phyloP scores from a whole-genome alignment of 805 yeast genomes.

The Candida nitratophila region DNA sequence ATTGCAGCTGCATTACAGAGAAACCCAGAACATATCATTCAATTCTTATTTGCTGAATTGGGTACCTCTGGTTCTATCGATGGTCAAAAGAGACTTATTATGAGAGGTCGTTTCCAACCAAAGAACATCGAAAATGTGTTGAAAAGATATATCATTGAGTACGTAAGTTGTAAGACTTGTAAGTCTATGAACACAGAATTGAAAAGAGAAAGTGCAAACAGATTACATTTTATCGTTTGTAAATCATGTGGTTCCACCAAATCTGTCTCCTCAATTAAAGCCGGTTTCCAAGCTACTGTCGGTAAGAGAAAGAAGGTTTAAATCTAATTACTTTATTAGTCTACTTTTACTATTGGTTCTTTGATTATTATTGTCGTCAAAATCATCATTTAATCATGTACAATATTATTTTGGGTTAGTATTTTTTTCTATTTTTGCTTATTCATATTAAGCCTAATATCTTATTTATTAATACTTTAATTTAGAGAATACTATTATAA shows the following conservation, averaged over 20 bases:
- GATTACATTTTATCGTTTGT: conserved; percentile 96
- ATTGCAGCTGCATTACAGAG: conserved; percentile 92
- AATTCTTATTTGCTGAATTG: conserved; percentile 93
- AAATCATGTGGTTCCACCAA: conserved; percentile 97
- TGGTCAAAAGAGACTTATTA: conserved; percentile 93
- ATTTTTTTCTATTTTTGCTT: background rate
- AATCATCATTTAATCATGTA: background rate
- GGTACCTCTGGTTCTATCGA: conserved; percentile 99
- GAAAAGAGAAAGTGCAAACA: conserved; percentile 91
- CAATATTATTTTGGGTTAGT: background rate
- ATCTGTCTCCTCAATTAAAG: conserved; percentile 94
- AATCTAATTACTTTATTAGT: background rate
- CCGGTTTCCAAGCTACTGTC: conserved; percentile 98
- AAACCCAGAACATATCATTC: conserved; percentile 94
- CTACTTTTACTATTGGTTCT: too few relatives aligned
- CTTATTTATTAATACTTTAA: background rate
- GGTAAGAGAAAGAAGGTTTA: conserved; percentile 75
- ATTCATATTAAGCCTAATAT: background rate
- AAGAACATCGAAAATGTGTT: conserved; percentile 95
- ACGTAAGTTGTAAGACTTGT: conserved; percentile 98
- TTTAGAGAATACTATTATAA: background rate
- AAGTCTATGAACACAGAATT: conserved; percentile 95
- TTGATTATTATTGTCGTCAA: background rate
- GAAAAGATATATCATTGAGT: conserved; percentile 93
- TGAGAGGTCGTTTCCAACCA: conserved; percentile 97